phyloP scores from a whole-genome alignment of 2,329 filamentous ascomycete species.

The Sclerotinia trifoliorum region DNA sequence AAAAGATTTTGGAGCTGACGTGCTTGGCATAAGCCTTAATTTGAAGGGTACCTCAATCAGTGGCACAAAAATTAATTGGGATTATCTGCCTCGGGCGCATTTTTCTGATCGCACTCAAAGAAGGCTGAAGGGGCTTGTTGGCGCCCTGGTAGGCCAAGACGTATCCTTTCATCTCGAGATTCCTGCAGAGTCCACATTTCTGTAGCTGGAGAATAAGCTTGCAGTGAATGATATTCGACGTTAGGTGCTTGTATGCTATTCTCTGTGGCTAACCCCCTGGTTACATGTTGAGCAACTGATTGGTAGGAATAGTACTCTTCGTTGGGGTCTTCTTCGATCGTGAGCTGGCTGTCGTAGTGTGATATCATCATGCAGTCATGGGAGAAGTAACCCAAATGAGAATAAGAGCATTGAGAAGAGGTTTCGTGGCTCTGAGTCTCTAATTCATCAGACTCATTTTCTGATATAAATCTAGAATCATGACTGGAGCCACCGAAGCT shows the following conservation, averaged over 20 bases:
- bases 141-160: background rate
- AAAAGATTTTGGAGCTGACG: background rate
- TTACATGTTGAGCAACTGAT: background rate
- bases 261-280: background rate
- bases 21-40: background rate
- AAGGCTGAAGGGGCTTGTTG: background rate
- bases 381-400: background rate
- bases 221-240: background rate
- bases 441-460: background rate
- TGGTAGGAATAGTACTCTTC: background rate
- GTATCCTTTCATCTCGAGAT: slow-evolving; percentile 15
- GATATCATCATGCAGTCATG: background rate
- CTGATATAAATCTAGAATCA: background rate
- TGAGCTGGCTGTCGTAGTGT: background rate
- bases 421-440: background rate
- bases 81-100: background rate
- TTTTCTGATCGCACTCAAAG: background rate
- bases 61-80: background rate
- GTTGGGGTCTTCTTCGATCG: background rate
- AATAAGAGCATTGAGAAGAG: background rate
- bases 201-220: background rate
- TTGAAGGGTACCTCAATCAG: background rate
- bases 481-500: background rate
- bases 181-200: background rate
- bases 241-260: background rate